Conservation (phyloP, 148 eudicot genomes). For the Vaccinium darrowii region DNA sequence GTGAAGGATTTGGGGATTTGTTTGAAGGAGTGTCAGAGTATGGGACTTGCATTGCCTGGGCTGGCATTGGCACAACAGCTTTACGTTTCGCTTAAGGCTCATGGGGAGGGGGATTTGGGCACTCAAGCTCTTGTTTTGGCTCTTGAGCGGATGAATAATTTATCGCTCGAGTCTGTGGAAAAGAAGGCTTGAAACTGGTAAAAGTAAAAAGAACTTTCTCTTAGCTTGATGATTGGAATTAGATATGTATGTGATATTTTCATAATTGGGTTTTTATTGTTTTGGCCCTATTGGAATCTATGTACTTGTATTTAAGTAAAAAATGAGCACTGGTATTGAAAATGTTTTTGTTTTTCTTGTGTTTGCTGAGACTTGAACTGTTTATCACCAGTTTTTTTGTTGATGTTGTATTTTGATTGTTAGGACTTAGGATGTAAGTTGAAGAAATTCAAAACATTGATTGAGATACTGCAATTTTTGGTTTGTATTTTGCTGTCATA, state of each 20-base stretch:
- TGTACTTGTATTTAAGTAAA: not conserved
- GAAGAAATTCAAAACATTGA: not conserved
- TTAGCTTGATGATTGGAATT: not conserved
- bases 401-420: not conserved
- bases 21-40: slow-evolving; percentile 76
- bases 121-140: slow-evolving; percentile 82
- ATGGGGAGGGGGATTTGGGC: slow-evolving; percentile 88
- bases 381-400: not conserved
- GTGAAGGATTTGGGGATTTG: slow-evolving; percentile 97
- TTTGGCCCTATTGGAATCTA: not conserved
- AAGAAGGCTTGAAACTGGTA: slow-evolving; percentile 13
- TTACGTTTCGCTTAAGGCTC: slow-evolving; percentile 82
- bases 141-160: slow-evolving; percentile 83
- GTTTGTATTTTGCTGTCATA: not conserved
- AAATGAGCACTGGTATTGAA: not conserved
- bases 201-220: not conserved
- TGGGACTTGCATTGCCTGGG: slow-evolving; percentile 91
- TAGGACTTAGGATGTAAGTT: too few relatives aligned
- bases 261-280: not conserved
- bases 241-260: not conserved
- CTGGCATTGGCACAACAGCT: slow-evolving; percentile 89
- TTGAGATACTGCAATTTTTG: not conserved
- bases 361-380: not conserved
- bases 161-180: slow-evolving; percentile 36
- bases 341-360: not conserved